Percentiles rank a stretch among this genome's conserved stretches.
These are phyloP conservation scores for Triticum aestivum DNA, from an alignment of 176 grass and related monocot species.

Conservation along the genomic window IWGSC_CS_RefSeq_v2.1 NC_057808.1:461751841-461752340, in stretches of 20 bases:
- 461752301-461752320: neutral
- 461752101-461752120: slow-evolving; percentile 8
- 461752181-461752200: neutral
- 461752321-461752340: neutral
- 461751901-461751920: slow-evolving; percentile 84
- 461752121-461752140: neutral
- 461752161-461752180: neutral
- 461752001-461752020: neutral
- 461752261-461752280: neutral
- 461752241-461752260: neutral
- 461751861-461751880: too few relatives aligned
- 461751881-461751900: slow-evolving; percentile 8
- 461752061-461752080: neutral
- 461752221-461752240: neutral
- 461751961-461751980: slow-evolving; percentile 91
- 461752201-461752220: neutral
- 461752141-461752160: neutral
- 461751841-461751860: too few relatives aligned
- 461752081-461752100: neutral
- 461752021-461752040: neutral
- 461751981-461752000: slow-evolving; percentile 68
- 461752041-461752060: neutral
- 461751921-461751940: slow-evolving; percentile 94
- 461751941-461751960: slow-evolving; percentile 92
- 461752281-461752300: neutral